Evolutionary conservation across 208 protist genomes (phyloP).

Genomic region (Trypanosoma avium): DNA sequence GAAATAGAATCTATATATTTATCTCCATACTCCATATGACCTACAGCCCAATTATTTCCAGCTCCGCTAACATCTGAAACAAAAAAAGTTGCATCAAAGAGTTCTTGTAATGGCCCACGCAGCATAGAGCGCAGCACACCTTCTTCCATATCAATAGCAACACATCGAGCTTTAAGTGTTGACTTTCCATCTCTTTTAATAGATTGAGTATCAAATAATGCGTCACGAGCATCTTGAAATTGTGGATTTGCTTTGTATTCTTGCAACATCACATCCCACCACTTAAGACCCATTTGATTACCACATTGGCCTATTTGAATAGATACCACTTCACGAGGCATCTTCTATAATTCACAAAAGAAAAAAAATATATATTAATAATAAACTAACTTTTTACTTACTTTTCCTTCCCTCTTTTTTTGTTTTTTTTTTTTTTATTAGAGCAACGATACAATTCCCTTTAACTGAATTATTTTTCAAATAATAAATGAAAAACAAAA

Average conservation of each 20-base stretch:
- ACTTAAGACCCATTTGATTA: conserved; percentile 94
- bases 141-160: conserved; percentile 97
- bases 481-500: too few species aligned
- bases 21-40: conserved; percentile 92
- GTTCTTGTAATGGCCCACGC: conserved; percentile 64
- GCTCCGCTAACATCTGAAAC: conserved; percentile 87
- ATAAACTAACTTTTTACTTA: background rate
- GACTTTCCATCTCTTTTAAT: background rate
- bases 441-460: too few species aligned
- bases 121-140: conserved; percentile 90
- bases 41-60: conserved; percentile 94
- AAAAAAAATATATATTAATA: conserved; percentile 8
- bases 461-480: too few species aligned
- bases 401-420: background rate
- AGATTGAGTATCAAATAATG: conserved; percentile 50
- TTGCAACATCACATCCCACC: conserved; percentile 95
- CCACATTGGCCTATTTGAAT: conserved; percentile 94
- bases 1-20: conserved; percentile 81
- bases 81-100: conserved; percentile 92
- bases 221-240: conserved; percentile 69
- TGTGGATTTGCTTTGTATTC: conserved; percentile 89
- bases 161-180: conserved; percentile 87
- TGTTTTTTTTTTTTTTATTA: too few species aligned
- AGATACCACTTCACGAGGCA: conserved; percentile 90
- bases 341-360: conserved; percentile 13